phyloP scores from a whole-genome alignment of 192 early-diverging fungal species.

The Coemansia sp. region DNA sequence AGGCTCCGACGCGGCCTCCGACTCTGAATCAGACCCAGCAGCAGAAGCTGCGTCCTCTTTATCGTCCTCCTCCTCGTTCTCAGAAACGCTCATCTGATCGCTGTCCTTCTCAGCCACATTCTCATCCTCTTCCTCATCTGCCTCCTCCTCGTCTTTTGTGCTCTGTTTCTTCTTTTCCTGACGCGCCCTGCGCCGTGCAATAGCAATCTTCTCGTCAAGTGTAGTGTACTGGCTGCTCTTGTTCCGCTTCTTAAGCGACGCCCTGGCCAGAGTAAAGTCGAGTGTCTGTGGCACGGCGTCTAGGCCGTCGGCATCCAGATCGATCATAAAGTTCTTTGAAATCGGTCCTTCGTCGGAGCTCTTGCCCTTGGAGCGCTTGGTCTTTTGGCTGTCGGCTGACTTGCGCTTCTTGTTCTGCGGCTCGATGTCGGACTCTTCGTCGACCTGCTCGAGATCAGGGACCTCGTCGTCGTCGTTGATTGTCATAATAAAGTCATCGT shows the following conservation, averaged over 20 bases:
- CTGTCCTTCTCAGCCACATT: background rate
- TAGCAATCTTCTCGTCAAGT: conserved; percentile 51
- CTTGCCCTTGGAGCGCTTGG: conserved; percentile 8
- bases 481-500: conserved; percentile 69
- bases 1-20: background rate
- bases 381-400: conserved; percentile 6
- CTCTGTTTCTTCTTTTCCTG: conserved; percentile 19
- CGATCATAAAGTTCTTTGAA: conserved; percentile 69
- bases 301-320: conserved; percentile 66
- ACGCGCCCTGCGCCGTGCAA: conserved; percentile 18
- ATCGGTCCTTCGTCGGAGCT: conserved; percentile 8
- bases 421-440: conserved; percentile 7
- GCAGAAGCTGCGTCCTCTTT: background rate
- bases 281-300: conserved; percentile 62
- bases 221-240: conserved; percentile 38
- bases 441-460: conserved; percentile 51
- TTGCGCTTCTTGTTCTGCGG: conserved; percentile 17
- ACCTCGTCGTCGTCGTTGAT: conserved; percentile 66
- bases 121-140: conserved; percentile 14
- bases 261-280: conserved; percentile 80
- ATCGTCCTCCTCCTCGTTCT: background rate
- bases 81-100: background rate
- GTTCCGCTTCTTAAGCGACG: conserved; percentile 62
- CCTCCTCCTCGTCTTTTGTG: conserved; percentile 30
- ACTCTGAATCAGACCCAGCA: background rate